Conservation (phyloP, 306 rosid species). For the Carpinus fangiana region DNA sequence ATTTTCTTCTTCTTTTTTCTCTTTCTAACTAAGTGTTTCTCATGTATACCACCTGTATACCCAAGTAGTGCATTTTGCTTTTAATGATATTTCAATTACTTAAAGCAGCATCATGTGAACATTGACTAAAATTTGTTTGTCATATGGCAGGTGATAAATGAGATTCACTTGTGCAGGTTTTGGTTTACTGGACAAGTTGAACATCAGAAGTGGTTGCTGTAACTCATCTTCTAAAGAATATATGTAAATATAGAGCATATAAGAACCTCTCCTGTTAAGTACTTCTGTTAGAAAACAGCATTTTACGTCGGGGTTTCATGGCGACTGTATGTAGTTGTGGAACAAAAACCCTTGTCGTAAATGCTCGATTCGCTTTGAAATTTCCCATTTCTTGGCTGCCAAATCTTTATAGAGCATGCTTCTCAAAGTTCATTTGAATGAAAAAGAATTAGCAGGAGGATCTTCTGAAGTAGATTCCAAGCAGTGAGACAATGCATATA, state of each 20-base stretch:
- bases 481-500: neutral
- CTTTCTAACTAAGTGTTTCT: too few species aligned
- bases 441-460: neutral
- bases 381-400: neutral
- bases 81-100: neutral
- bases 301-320: neutral
- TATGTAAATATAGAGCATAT: neutral
- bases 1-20: too few species aligned
- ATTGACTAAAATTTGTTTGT: neutral
- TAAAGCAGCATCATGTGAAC: neutral
- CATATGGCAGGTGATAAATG: neutral
- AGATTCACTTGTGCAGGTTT: neutral
- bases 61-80: too few species aligned
- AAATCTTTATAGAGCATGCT: neutral
- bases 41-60: too few species aligned
- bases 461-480: neutral
- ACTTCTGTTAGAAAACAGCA: neutral
- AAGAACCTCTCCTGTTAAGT: neutral
- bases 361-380: neutral
- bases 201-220: neutral
- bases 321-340: neutral
- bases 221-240: neutral
- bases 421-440: neutral
- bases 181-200: neutral
- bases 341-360: neutral